These are phyloP conservation scores for Aspergillus ellipticus DNA, from an alignment of 495 filamentous ascomycete genomes.

Conservation along the genomic window DNA sequence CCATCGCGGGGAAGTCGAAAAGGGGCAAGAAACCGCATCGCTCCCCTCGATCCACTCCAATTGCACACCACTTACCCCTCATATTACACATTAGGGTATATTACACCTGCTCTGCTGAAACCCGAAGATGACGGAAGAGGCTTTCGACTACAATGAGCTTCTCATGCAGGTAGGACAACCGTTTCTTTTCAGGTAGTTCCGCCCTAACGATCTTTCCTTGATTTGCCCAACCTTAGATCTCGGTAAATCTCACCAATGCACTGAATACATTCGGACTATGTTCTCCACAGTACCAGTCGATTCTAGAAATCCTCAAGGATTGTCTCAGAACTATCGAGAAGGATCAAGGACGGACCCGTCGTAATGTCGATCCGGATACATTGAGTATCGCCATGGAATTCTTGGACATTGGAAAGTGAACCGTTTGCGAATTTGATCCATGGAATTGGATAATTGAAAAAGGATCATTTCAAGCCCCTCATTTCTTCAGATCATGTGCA, in stretches of 20 bases:
- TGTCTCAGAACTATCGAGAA: slow-evolving; percentile 33
- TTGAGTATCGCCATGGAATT: slow-evolving; percentile 40
- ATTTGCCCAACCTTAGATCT: slow-evolving; percentile 26
- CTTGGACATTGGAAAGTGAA: slow-evolving; percentile 29
- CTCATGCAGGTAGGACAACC: slow-evolving; percentile 33
- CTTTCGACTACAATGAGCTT: slow-evolving; percentile 28
- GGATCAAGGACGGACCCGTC: slow-evolving; percentile 5
- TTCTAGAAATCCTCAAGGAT: slow-evolving; percentile 36
- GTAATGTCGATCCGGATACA: slow-evolving; percentile 29
- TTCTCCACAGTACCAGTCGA: slow-evolving; percentile 36
- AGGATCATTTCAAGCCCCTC: too few relatives aligned
- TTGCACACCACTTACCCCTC: too few relatives aligned
- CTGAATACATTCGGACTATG: slow-evolving; percentile 38
- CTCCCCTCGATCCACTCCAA: background rate
- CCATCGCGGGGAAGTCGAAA: background rate
- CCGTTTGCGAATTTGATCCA: too few relatives aligned
- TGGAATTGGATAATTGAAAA: background rate
- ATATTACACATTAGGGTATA: background rate
- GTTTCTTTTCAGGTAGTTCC: too few relatives aligned
- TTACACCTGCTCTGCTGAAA: background rate
- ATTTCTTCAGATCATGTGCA: too few relatives aligned
- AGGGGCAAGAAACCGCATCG: background rate
- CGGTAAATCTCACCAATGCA: slow-evolving; percentile 39
- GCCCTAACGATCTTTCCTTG: background rate
- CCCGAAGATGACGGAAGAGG: background rate